Base-by-base conservation (phyloP, 768 basidiomycete genomes). In the Lentinula detonsa region DNA sequence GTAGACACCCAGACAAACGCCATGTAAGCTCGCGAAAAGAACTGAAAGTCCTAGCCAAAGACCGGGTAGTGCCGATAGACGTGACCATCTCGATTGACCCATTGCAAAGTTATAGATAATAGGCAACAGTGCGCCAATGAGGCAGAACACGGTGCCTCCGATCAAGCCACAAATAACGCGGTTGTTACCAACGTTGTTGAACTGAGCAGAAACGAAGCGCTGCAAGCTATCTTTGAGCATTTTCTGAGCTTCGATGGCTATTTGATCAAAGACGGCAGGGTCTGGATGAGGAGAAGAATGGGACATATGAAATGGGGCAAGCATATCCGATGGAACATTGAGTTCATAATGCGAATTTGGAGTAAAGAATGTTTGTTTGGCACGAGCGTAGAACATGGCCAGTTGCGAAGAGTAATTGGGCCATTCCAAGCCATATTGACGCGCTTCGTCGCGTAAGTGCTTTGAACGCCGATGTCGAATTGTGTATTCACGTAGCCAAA, bases 311-410 rank as follows among this genome's bases (percentile, higher is more conserved):
- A 86, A 82, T 11, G 85, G 83, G 1, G 85, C 81, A 37, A 91
- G 82, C 34, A 87, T 71, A 55, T 83, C 81, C 8, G 86, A 86
- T 10, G 87, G 80, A 28, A 91, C 80, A 63, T 87, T 81, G 65
- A 91, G 84, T 63, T 90, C 88, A 66, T 88, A 91, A 46, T 80
- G 77, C 50, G 85, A 83, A 60, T 82, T 82, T 18, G 88, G 88
- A 2, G 85, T 87, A 63, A 91, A 83, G 69, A 93, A 93, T 0
- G 90, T 92, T 68, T 89, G 84, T 65, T 90, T 91, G 9, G 90
- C 90, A 40, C 90, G 85, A 3, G 82, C 75, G 68, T 89, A 93
- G 73, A 91, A 92, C 76, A 88, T 81, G 62, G 87, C 83, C 53
- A 92, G 76, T 43, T 79, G 75, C 4, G 84, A 72, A 0, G 83